These are phyloP conservation scores for Mallotus japonicus DNA, from an alignment of 441 rosid genomes.

Conservation along the genomic window DNA sequence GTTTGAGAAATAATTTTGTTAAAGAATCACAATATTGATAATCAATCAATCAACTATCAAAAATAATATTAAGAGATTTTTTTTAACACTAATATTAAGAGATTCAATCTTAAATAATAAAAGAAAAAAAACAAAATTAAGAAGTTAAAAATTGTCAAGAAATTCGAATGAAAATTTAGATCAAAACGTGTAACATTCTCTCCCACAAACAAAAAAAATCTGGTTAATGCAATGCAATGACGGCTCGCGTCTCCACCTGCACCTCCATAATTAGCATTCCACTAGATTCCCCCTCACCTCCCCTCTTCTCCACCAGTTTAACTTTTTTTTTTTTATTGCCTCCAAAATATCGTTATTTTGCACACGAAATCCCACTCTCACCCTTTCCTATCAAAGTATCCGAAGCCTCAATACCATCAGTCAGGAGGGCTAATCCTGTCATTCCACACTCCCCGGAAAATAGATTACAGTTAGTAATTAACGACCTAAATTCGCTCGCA, in stretches of 20 bases:
- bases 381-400: background rate
- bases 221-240: background rate
- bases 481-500: slow-evolving; percentile 16
- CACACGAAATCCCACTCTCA: background rate
- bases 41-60: too few species aligned
- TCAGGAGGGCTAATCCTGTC: background rate
- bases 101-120: too few species aligned
- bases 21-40: too few species aligned
- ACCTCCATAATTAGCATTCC: background rate
- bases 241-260: background rate
- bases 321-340: too few species aligned
- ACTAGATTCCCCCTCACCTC: background rate
- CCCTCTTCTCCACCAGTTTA: background rate
- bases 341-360: background rate
- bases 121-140: too few species aligned
- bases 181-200: background rate
- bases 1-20: too few species aligned
- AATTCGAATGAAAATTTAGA: background rate
- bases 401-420: background rate
- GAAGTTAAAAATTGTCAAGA: too few species aligned
- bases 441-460: background rate
- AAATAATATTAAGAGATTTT: too few species aligned
- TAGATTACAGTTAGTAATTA: background rate
- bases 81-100: too few species aligned
- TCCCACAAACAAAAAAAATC: background rate